Evolutionary conservation across 2,329 filamentous ascomycete species (phyloP), one percentile per base, ranked within the genome.

Genomic region (Arthrobotrys sphaeroides): DNA sequence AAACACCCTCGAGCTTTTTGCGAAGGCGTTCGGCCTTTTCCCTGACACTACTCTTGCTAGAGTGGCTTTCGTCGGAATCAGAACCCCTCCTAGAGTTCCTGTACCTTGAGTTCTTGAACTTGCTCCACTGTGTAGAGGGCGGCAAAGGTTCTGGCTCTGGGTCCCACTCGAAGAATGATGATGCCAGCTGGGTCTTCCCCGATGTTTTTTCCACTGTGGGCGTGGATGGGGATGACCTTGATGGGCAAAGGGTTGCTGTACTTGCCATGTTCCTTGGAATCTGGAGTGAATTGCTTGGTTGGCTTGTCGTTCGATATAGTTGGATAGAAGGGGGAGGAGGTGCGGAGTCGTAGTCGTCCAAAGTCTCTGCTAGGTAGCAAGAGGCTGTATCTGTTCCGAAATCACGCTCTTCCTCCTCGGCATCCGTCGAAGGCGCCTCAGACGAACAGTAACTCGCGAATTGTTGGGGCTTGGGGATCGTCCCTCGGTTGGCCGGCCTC

Each of bases 121-220:
- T 74, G 18, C 31, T 43, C 70, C 70, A 74, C n/a, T 74, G 70
- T 20, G 62, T 73, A 12, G 61, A n/a, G 24, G 31, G 12, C 18
- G 60, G 26, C 6, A 47, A 38, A n/a, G n/a, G n/a, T 6, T 68
- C 45, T 45, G 70, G 62, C 28, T 74, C 70, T 0, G 62, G 33
- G 26, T 74, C 70, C 70, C 70, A 74, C 31, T 74, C 70, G 22
- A 74, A 74, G 24, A 68, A 74, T 2, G 70, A 74, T n/a, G 45
- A 20, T 12, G 62, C 66, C 9, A 59, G 12, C n/a, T 24, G 45
- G 10, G 9, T 47, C 45, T 74, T 74, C 18, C 61, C 53, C 5
- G 12, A n/a, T 10, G 38, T n/a, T 40, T 31, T 61, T 31, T 68
- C 43, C 3, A 31, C 10, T 10, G 43, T 74, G 16, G 55, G 70